Evolutionary conservation across 345 rosid genomes (phyloP), one percentile per base, ranked within the genome.

Genomic region (Syzygium oleosum): DNA sequence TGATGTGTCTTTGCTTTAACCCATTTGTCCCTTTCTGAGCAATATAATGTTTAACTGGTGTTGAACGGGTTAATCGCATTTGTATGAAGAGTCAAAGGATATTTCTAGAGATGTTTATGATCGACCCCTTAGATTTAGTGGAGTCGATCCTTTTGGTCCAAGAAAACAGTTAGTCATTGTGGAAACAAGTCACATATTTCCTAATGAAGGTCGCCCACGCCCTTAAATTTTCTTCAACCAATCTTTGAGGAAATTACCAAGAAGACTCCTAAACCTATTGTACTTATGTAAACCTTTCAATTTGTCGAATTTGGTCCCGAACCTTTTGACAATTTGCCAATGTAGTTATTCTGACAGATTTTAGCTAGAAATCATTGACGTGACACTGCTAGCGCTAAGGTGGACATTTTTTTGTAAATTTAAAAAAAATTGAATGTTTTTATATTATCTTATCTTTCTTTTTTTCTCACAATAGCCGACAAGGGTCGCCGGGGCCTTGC

Each of bases 311-410:
- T 58, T 58, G 12, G 12, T 58, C 12, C 2, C 0, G 7, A 25
- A 58, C 12, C 0, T 25, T 58, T 25, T 58, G 6, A 25, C 27
- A 25, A 58, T 58, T 25, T 58, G 14, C 27, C 14, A 2, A 11
- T 2, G 7, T 58, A 58, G 3, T 0, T 58, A 58, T 25, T 2
- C 4, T 1, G 0, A 1, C 12, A 5, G 11, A 25, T 58, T 58
- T 58, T 58, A 14, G 0, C 29, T 25, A 29, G 12, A 58, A 58
- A 58, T 58, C 14, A 2, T 0, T 58, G 1, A 58, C 12, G 12
- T 58, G 3, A 0, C 1, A 6, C 43, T 41, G 6, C 6, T 41
- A 41, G 43, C 43, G 1, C 43, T 41, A 41, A 41, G 43, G 43
- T 41, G 43, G 43, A 41, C 3, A 41, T 41, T 41, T 41, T 41